These are phyloP conservation scores for Hirsutella rhossiliensis DNA, from an alignment of 2,329 filamentous ascomycete genomes.

Conservation along the genomic window DNA sequence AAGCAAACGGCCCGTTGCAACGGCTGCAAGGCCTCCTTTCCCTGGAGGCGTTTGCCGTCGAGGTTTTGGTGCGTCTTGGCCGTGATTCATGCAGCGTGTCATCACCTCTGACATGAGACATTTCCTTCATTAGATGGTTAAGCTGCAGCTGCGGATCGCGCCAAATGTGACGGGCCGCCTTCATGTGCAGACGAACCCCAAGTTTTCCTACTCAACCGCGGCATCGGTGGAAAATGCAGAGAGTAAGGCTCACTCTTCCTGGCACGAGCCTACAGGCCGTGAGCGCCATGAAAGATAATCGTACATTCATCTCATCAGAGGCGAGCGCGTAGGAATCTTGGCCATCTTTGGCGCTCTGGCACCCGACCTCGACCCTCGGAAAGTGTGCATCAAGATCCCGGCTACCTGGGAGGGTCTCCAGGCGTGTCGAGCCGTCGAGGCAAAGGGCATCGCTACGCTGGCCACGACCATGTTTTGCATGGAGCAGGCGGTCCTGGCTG, in stretches of 20 bases:
- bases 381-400: constrained; percentile 52
- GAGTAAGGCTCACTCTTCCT: constrained; percentile 29
- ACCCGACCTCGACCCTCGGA: constrained; percentile 28
- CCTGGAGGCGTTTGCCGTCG: constrained; percentile 1
- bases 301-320: neutral
- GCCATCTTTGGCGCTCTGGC: constrained; percentile 30
- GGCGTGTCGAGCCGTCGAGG: constrained; percentile 42
- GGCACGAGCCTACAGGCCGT: neutral
- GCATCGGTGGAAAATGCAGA: constrained; percentile 38
- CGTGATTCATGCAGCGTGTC: no score
- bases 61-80: constrained; percentile 2
- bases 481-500: constrained; percentile 46
- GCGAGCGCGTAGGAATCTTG: neutral
- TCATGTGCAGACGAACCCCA: constrained; percentile 50
- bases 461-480: constrained; percentile 53
- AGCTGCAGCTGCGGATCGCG: constrained; percentile 37
- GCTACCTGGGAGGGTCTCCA: constrained; percentile 51
- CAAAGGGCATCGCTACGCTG: constrained; percentile 41
- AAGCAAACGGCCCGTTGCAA: constrained; percentile 6
- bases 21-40: neutral
- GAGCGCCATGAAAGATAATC: neutral
- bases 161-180: constrained; percentile 37
- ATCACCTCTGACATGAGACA: no score
- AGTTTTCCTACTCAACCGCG: constrained; percentile 35
- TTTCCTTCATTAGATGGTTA: constrained; percentile 48